phyloP scores from a whole-genome alignment of 208 protist species.

The Leishmania gerbilli region DNA sequence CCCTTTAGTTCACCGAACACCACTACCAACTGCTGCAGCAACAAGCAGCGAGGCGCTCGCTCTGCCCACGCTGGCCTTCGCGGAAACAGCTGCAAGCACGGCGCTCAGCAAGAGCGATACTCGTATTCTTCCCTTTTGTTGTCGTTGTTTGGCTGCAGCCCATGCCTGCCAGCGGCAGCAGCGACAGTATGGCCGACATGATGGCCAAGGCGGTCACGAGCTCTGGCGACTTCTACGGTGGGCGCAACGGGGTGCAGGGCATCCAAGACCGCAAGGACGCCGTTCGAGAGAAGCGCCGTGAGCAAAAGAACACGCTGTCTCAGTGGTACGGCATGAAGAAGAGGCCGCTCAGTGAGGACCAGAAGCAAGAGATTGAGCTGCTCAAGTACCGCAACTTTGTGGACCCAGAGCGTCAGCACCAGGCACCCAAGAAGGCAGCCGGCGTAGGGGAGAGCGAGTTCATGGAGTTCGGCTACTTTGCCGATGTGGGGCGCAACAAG shows the following conservation, averaged over 20 bases:
- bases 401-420: slow-evolving; percentile 71
- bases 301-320: slow-evolving; percentile 74
- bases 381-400: slow-evolving; percentile 91
- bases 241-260: slow-evolving; percentile 67
- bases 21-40: background rate
- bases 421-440: slow-evolving; percentile 76
- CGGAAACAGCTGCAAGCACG: background rate
- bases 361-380: slow-evolving; percentile 83
- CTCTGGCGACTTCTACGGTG: slow-evolving; percentile 62
- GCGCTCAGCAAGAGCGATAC: background rate
- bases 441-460: slow-evolving; percentile 56
- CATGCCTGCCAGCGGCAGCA: slow-evolving; percentile 9
- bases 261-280: slow-evolving; percentile 72
- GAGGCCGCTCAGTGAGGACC: slow-evolving; percentile 43
- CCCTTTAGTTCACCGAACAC: background rate
- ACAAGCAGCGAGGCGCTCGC: background rate
- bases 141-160: background rate
- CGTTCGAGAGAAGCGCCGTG: slow-evolving; percentile 61
- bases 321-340: slow-evolving; percentile 92
- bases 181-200: slow-evolving; percentile 56
- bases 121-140: background rate
- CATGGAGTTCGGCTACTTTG: slow-evolving; percentile 88
- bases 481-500: slow-evolving; percentile 78
- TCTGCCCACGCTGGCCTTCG: background rate
- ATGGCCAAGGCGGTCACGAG: slow-evolving; percentile 87